phyloP scores from a whole-genome alignment of 148 eudicot genomes.

The Selenicereus undatus region DNA sequence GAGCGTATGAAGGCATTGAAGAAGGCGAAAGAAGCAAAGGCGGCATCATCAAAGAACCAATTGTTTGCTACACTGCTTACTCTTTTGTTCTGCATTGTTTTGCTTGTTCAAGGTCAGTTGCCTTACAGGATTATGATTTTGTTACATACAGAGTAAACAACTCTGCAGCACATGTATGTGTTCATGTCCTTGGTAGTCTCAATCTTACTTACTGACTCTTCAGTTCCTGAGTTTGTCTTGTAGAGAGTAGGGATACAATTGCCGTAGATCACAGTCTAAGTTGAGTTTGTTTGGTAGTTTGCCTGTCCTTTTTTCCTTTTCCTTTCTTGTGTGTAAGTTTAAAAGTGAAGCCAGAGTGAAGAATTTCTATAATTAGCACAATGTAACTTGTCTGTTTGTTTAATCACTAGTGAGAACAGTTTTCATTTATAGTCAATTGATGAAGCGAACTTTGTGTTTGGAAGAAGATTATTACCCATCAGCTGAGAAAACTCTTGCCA shows the following conservation, averaged over 20 bases:
- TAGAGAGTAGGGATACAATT: background rate
- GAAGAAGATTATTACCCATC: background rate
- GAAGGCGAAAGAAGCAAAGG: slow-evolving; percentile 69
- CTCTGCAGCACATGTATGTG: background rate
- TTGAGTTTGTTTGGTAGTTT: background rate
- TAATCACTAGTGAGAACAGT: background rate
- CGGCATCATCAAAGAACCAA: slow-evolving; percentile 48
- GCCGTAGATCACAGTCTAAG: background rate
- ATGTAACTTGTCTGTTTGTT: background rate
- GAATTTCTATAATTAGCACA: background rate
- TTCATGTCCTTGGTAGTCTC: background rate
- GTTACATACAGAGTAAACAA: background rate
- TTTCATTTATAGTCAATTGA: background rate
- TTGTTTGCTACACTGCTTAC: slow-evolving; percentile 59
- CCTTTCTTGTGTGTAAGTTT: background rate
- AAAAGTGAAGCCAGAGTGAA: background rate
- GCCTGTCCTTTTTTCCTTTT: background rate
- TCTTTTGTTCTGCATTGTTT: slow-evolving; percentile 58
- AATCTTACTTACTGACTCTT: background rate
- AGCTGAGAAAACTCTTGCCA: background rate
- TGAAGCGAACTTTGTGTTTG: background rate
- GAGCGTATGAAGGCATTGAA: slow-evolving; percentile 82
- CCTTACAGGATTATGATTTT: background rate
- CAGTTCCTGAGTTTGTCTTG: background rate
- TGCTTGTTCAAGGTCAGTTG: slow-evolving; percentile 70